Evolutionary conservation across 192 early-diverging fungal genomes (phyloP), one percentile per base, ranked within the genome.

Genomic region (Coemansia guatemalensis): DNA sequence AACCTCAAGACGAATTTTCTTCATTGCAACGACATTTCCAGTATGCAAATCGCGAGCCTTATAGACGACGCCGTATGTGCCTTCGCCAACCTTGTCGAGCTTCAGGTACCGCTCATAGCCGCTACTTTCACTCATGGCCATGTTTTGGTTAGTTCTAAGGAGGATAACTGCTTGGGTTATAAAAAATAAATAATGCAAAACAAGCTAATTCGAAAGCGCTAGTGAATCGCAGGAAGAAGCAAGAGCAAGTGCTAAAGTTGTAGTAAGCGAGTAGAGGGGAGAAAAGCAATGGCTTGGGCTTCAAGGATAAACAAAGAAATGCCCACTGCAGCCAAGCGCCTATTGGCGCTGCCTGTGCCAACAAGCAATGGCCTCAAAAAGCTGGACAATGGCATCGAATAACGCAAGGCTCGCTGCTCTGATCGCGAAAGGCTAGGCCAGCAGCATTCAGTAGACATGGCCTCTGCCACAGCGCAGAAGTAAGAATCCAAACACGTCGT

Each of bases 11-110:
- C 87, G 83, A n/a, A 83, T 78, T 26, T 60, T 85, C 78, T 92
- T 92, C 32, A 92, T 69, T 39, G 90, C 90, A 23, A 92, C 90
- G 12, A 84, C 73, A 21, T 61, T 56, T 27, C 85, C 85, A 8
- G 78, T 85, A 11, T 57, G 59, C 56, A 69, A 70, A 22, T 89
- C 77, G 69, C 79, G 73, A 30, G 87, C 89, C 68, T 90, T 91
- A 74, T 88, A 93, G 8, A 93, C 92, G 41, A 90, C 85, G 25
- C 92, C 92, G 29, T 91, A 93, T 22, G 90, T 92, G 48, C 92
- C 91, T 68, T 92, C 91, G 56, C 92, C 92, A 68, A 93, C 84
- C 75, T 90, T 92, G 52, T 89, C 83, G 27, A 91, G 66, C 66
- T 89, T 91, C n/a, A 82, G 64, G 69, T 89, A 93, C 44, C 83